phyloP scores from a whole-genome alignment of 768 basidiomycete genomes.

The Naematelia encephala region DNA sequence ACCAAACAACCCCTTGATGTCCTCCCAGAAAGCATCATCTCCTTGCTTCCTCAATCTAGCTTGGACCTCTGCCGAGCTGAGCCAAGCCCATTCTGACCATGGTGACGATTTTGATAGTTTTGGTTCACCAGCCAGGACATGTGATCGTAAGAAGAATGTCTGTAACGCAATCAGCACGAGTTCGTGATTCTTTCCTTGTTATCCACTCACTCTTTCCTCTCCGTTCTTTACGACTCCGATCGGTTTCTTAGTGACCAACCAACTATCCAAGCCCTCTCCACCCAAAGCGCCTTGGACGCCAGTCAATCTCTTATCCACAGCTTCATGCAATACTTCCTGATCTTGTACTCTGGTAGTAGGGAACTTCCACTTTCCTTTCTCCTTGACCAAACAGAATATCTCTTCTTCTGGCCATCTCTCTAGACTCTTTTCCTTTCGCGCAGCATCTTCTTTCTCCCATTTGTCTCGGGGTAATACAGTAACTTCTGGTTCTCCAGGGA shows the following conservation, averaged over 20 bases:
- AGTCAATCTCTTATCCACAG: constrained; percentile 68
- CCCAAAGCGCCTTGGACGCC: constrained; percentile 57
- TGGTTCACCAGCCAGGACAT: constrained; percentile 85
- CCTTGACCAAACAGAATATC: constrained; percentile 76
- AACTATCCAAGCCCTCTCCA: constrained; percentile 81
- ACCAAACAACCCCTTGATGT: constrained; percentile 37
- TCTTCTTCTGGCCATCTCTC: constrained; percentile 81
- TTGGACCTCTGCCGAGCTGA: constrained; percentile 86
- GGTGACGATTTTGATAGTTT: constrained; percentile 57
- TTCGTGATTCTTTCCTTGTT: too few relatives aligned
- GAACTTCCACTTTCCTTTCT: constrained; percentile 69
- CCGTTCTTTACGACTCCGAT: constrained; percentile 64
- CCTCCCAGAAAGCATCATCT: constrained; percentile 27
- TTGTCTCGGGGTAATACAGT: constrained; percentile 17
- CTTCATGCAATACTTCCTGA: constrained; percentile 74
- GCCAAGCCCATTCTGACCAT: constrained; percentile 81
- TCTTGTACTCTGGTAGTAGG: constrained; percentile 65
- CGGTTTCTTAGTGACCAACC: constrained; percentile 88
- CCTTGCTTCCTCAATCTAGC: constrained; percentile 40
- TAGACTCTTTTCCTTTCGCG: constrained; percentile 59
- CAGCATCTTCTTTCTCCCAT: constrained; percentile 40
- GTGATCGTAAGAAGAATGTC: constrained; percentile 93
- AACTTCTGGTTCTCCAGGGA: constrained; percentile 41
- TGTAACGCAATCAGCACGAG: constrained; percentile 46
- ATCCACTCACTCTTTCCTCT: constrained; percentile 34